Conservation (phyloP, 2,329 filamentous ascomycete genomes). For the Laburnicola sp. region DNA sequence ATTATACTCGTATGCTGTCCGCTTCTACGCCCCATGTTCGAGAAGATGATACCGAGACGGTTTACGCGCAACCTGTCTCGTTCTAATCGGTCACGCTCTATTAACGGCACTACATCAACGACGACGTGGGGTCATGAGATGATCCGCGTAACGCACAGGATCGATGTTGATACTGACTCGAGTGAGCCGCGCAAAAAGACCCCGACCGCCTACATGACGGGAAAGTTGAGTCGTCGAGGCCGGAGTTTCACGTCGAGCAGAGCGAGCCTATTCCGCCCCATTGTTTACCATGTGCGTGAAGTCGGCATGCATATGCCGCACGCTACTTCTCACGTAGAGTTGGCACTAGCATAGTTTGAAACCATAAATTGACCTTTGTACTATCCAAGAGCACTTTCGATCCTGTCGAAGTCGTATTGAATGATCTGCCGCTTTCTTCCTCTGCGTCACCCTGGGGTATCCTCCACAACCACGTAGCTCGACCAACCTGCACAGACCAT, state of each 20-base stretch:
- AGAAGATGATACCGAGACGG: slow-evolving; percentile 17
- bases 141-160: slow-evolving; percentile 27
- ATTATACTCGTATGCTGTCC: slow-evolving; percentile 31
- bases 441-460: too few species aligned
- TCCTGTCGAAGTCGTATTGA: too few species aligned
- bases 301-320: too few species aligned
- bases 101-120: neutral
- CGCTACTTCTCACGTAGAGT: too few species aligned
- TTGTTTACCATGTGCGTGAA: neutral
- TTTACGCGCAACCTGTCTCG: slow-evolving; percentile 13
- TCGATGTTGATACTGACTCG: slow-evolving; percentile 16
- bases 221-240: slow-evolving; percentile 13
- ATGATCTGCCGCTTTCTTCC: too few species aligned
- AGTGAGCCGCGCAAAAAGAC: neutral
- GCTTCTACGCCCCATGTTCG: slow-evolving; percentile 29
- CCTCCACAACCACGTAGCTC: slow-evolving; percentile 22
- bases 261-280: neutral
- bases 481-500: slow-evolving; percentile 33
- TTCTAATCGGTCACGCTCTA: too few species aligned
- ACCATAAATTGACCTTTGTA: too few species aligned
- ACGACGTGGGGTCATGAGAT: neutral
- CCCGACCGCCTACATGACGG: slow-evolving; percentile 10
- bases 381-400: too few species aligned
- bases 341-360: too few species aligned
- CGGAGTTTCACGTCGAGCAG: slow-evolving; percentile 23